Evolutionary conservation across 2,329 filamentous ascomycete genomes (phyloP).

Genomic region (Leptographium galeiforme): DNA sequence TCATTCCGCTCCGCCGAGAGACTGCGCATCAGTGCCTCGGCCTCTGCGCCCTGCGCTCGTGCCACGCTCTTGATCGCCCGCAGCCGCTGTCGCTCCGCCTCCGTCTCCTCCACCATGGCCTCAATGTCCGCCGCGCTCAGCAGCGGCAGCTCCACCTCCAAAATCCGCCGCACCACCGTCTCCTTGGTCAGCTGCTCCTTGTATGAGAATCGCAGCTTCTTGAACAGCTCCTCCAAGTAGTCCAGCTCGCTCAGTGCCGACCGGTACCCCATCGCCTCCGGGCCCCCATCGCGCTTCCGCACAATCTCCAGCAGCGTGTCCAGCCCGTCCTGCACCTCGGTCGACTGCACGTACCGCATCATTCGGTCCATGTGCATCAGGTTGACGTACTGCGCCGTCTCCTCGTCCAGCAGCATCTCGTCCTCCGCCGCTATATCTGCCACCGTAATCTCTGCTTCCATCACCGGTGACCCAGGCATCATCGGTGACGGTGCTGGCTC

Average conservation of each 20-base stretch:
- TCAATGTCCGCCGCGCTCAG: constrained; percentile 73
- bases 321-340: constrained; percentile 6
- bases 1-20: constrained; percentile 36
- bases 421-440: background rate
- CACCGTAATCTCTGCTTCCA: background rate
- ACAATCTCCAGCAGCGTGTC: constrained; percentile 8
- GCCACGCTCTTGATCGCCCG: constrained; percentile 73
- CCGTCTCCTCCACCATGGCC: constrained; percentile 54
- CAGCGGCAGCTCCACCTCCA: constrained; percentile 77
- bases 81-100: constrained; percentile 56
- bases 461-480: background rate
- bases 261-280: constrained; percentile 6
- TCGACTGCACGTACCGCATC: constrained; percentile 5
- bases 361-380: constrained; percentile 10
- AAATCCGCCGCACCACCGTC: constrained; percentile 87
- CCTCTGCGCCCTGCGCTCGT: constrained; percentile 53
- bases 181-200: constrained; percentile 98
- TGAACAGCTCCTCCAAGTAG: constrained; percentile 91
- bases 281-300: constrained; percentile 3
- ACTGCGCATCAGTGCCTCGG: constrained; percentile 52
- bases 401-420: background rate
- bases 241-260: constrained; percentile 44
- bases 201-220: constrained; percentile 92
- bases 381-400: constrained; percentile 3
- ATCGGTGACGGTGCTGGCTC: background rate